A percentile compares a stretch with the other conserved stretches of the same genome.
Evolutionary conservation across 2,329 filamentous ascomycete species (phyloP).

Genomic region (Macrophomina pseudophaseolina): DNA sequence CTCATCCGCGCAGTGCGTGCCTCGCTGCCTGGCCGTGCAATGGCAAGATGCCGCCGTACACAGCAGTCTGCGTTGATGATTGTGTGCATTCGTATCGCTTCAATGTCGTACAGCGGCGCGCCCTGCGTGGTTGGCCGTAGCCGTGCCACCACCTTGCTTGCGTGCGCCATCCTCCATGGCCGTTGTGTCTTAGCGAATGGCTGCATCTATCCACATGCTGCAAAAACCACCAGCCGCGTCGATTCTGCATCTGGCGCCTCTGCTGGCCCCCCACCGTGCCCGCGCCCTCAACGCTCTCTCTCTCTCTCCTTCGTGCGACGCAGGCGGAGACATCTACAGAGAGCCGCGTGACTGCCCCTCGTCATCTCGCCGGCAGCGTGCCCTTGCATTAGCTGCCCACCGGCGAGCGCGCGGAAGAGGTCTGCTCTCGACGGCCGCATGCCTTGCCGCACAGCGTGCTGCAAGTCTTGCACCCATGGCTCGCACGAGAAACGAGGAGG

Average conservation of each 20-base stretch:
- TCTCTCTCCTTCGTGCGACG: conserved; percentile 10
- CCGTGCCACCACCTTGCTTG: conserved; percentile 20
- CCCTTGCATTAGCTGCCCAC: conserved; percentile 18
- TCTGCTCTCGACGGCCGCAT: conserved; percentile 12
- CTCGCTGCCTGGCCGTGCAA: conserved; percentile 5
- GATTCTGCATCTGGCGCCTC: conserved; percentile 5
- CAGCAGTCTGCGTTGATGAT: conserved; percentile 16
- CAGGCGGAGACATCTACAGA: conserved; percentile 1
- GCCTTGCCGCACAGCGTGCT: conserved; percentile 7
- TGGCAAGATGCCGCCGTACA: background rate
- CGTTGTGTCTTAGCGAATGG: conserved; percentile 15
- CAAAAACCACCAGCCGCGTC: conserved; percentile 9
- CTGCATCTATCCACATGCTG: conserved; percentile 12
- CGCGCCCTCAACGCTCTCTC: conserved; percentile 17
- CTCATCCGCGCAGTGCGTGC: conserved; percentile 4
- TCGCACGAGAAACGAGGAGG: conserved; percentile 18
- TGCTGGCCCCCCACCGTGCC: background rate
- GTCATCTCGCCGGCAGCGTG: conserved; percentile 9
- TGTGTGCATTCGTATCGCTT: conserved; percentile 16
- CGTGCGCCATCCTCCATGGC: conserved; percentile 10
- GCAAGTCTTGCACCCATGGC: conserved; percentile 22
- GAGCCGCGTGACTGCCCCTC: conserved; percentile 22
- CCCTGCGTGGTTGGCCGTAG: conserved; percentile 19
- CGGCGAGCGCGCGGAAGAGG: background rate
- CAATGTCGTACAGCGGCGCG: conserved; percentile 17